phyloP scores from a whole-genome alignment of 768 basidiomycete genomes.

The Naganishia kalamii region DNA sequence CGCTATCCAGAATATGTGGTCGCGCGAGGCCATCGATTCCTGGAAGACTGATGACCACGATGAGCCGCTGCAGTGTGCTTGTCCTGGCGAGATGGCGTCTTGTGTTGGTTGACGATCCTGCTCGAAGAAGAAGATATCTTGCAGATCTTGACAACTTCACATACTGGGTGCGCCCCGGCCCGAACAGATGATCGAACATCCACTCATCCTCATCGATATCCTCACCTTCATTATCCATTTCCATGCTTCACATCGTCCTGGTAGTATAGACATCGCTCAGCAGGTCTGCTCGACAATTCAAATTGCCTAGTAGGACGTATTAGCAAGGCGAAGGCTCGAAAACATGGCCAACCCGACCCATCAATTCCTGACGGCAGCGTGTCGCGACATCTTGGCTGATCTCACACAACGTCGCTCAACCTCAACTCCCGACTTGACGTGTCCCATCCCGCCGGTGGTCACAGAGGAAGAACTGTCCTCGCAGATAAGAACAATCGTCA shows the following conservation, averaged over 20 bases:
- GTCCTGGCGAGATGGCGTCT: neutral
- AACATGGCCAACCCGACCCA: neutral
- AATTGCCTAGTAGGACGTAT: too few relatives aligned
- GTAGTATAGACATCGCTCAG: too few relatives aligned
- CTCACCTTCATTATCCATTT: neutral
- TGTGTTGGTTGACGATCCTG: neutral
- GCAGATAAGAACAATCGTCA: neutral
- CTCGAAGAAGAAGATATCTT: neutral
- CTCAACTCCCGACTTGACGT: neutral
- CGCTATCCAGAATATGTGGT: neutral
- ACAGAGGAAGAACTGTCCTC: neutral
- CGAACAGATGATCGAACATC: slow-evolving; percentile 4
- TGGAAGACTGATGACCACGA: neutral
- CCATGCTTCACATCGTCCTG: too few relatives aligned
- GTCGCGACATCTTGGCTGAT: neutral
- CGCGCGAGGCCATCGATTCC: slow-evolving; percentile 5
- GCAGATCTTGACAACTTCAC: neutral
- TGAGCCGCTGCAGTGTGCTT: neutral
- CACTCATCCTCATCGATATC: neutral
- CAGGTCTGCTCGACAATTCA: too few relatives aligned
- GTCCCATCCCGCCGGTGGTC: neutral
- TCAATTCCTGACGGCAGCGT: neutral
- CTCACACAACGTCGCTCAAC: neutral
- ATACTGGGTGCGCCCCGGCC: neutral
- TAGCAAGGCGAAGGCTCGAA: too few relatives aligned